Base-by-base conservation (phyloP, 2,329 filamentous ascomycete species). In the Chaetomiaceae sp. region DNA sequence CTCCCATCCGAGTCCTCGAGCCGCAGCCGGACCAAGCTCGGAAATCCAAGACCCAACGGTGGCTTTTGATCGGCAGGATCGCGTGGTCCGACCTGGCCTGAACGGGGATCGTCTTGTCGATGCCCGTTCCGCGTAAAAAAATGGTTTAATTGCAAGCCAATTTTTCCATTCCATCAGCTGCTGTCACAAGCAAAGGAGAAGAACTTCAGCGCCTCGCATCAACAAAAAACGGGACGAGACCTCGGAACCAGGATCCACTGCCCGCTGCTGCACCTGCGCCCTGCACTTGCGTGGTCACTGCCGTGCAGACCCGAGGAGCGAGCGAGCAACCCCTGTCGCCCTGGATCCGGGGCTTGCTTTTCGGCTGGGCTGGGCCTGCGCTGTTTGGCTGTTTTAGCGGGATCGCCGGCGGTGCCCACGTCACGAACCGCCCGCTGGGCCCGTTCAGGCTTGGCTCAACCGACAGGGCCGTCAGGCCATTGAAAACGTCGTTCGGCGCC, bases 321-420 rank as follows among this genome's bases (percentile, higher is more conserved):
- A 46, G 44, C 17, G 40, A 15, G 25, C 4, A 19, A 39, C 38
- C 51, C 52, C 40, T 42, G 52, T 23, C 40, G 34, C 33, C 33
- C 46, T 40, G 25, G 23, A 31, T 48, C 39, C 34, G 25, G 39
- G 45, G 37, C 23, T 44, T 37, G 22, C 51, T 40, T 39, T 42
- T 47, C 19, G 44, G 19, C 25, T 29, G 38, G 7, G 23, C 23
- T 52, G 25, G 40, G 7, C 15, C 40, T 42, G 17, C 19, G 31
- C 51, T 29, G 27, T 29, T 27, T 25, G 51, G 51, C 31, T 39
- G 29, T 40, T 45, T 54, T 27, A 39, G 39, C 54, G 54, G 49
- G 54, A 56, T 53, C 49, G 45, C 39, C 49, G 45, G 39, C 12
- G 31, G 23, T 43, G 49, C 54, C 54, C 54, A 56, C 49, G 54